Conservation (phyloP, 768 basidiomycete species). For the Lactarius deliciosus region DNA sequence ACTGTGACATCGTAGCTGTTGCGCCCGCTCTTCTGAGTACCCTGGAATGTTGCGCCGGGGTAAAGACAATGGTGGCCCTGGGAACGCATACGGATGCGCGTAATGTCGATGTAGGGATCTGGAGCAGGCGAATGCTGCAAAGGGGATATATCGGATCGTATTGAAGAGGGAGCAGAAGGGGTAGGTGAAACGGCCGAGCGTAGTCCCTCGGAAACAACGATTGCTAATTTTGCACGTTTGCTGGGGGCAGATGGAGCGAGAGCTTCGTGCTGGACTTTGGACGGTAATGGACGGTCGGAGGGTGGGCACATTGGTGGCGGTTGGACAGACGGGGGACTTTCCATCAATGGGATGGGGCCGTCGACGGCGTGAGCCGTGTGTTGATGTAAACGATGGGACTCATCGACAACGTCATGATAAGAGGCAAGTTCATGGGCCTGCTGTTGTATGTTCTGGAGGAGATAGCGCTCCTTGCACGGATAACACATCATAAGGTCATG, state of each 20-base stretch:
- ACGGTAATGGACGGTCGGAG: constrained; percentile 16
- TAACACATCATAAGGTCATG: constrained; percentile 28
- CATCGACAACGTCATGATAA: constrained; percentile 8
- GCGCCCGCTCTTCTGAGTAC: constrained; percentile 91
- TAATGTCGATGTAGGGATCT: constrained; percentile 71
- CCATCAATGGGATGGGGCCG: constrained; percentile 6
- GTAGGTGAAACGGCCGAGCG: constrained; percentile 25
- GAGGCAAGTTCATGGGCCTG: constrained; percentile 8
- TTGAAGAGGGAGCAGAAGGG: constrained; percentile 30
- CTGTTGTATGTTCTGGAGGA: constrained; percentile 20
- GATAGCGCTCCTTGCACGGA: constrained; percentile 23
- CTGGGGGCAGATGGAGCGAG: constrained; percentile 39
- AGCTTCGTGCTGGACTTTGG: constrained; percentile 12
- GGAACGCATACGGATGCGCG: constrained; percentile 69
- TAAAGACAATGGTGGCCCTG: constrained; percentile 78
- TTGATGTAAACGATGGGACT: constrained; percentile 10
- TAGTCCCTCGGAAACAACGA: constrained; percentile 39
- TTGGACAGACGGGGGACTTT: constrained; percentile 10
- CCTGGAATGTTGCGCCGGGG: constrained; percentile 85
- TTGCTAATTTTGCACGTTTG: constrained; percentile 38
- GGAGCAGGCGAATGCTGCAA: constrained; percentile 33
- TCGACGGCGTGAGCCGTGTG: constrained; percentile 13
- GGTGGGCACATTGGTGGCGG: background rate
- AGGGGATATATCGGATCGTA: constrained; percentile 31
- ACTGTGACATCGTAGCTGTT: constrained; percentile 95